Conservation (phyloP, 331 rosid genomes). For the Acacia concinna region DNA sequence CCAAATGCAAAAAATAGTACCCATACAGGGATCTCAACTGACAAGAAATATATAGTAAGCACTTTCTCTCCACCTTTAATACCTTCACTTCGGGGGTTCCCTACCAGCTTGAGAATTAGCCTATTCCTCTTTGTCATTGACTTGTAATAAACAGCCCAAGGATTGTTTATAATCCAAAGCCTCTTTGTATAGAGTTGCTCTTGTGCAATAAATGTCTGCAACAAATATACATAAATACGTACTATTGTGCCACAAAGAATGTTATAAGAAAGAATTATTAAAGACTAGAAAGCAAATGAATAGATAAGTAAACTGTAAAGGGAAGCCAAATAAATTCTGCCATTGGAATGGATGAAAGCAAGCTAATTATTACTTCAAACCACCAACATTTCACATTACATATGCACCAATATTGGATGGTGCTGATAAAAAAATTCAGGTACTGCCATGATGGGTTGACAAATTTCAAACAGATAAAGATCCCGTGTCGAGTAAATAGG, state of each 20-base stretch:
- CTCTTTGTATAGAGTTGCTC: conserved; percentile 74
- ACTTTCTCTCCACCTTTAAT: conserved; percentile 60
- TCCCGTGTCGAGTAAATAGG: not conserved
- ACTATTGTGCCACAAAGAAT: conserved; percentile 1
- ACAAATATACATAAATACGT: conserved; percentile 27
- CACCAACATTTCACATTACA: not conserved
- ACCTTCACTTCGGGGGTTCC: conserved; percentile 50
- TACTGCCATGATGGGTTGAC: not conserved
- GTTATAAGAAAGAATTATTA: not conserved
- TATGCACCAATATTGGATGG: not conserved
- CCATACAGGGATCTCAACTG: conserved; percentile 84
- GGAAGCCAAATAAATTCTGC: not conserved
- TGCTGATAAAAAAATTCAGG: not conserved
- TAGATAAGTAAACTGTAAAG: not conserved
- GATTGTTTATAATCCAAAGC: conserved; percentile 70
- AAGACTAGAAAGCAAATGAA: not conserved
- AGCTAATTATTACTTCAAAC: not conserved
- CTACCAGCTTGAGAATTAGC: conserved; percentile 62
- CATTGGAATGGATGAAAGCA: not conserved
- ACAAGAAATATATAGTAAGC: conserved; percentile 72
- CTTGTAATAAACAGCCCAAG: conserved; percentile 65
- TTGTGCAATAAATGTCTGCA: conserved; percentile 91
- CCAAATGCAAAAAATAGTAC: conserved; percentile 81
- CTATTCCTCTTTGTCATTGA: conserved; percentile 79
- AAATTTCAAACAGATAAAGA: not conserved